Base-by-base conservation (phyloP, 1,284 basidiomycete genomes). In the Ceratobasidium sp. region DNA sequence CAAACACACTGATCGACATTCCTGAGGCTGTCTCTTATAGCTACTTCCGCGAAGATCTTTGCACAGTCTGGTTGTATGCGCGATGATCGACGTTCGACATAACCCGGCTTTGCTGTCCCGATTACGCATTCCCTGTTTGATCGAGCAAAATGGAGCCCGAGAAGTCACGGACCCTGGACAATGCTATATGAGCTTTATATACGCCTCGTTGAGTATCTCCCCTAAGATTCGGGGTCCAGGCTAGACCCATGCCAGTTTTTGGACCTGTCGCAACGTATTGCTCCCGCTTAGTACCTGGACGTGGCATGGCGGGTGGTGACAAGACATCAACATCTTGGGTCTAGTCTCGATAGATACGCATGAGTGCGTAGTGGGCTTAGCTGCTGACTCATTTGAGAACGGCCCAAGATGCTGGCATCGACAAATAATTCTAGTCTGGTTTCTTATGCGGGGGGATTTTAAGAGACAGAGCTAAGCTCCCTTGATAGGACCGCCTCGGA, bases 361-460 rank as follows among this genome's bases (percentile, higher is more conserved):
- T 6, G 9, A 10, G 17, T 26, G 44, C 44, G 23, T 33, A 48
- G 44, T 48, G 7, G 64, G 46, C n/a, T 66, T 46, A 48, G 64
- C n/a, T 44, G 62, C 62, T 48, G 64, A 48, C 64, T 48, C 44
- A 26, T 46, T 66, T 28, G n/a, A 66, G 64, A 46, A 48, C 48
- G 54, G 23, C 23, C 54, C 20, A 56, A 54, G n/a, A 23, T 56
- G 44, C 44, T 44, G 44, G 64, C 44, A 26, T 48, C 64, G 44
- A 66, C 48, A 48, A 23, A 15, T 66, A 48, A 66, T 66, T 50
- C 44, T 48, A 26, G 42, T 15, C 64, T 66, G 42, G n/a, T 38
- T 66, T 66, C 44, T 33, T n/a, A 13, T 48, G 44, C 17, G 44
- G 20, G 44, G 62, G 33, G 64, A 66, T 44, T 46, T 48, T n/a